A percentile compares a stretch with the other conserved stretches of the same genome.
Conservation (phyloP, 495 filamentous ascomycete genomes). For the Xylaria intraflava region DNA sequence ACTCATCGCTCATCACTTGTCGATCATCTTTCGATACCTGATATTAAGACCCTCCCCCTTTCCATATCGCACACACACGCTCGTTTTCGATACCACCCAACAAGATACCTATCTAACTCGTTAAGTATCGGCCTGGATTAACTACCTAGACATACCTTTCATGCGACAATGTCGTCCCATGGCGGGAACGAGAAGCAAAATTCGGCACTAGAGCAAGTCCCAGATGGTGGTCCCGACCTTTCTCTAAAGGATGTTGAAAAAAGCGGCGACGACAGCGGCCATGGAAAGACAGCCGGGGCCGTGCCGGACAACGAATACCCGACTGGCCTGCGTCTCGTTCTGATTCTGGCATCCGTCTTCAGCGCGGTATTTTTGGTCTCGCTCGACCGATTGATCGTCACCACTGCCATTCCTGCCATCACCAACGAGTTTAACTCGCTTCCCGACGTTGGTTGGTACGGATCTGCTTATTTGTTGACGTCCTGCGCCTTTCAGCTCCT, state of each 20-base stretch:
- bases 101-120: too few relatives aligned
- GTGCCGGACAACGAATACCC: slow-evolving; percentile 21
- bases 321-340: slow-evolving; percentile 18
- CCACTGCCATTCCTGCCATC: slow-evolving; percentile 46
- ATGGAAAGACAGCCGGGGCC: neutral
- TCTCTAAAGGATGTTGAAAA: neutral
- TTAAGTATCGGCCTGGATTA: too few relatives aligned
- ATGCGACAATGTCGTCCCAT: too few relatives aligned
- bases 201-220: neutral
- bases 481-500: slow-evolving; percentile 41
- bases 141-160: too few relatives aligned
- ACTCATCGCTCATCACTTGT: too few relatives aligned
- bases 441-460: slow-evolving; percentile 50
- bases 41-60: too few relatives aligned
- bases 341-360: slow-evolving; percentile 27
- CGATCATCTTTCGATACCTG: too few relatives aligned
- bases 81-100: too few relatives aligned
- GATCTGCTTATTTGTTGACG: slow-evolving; percentile 44
- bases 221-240: neutral
- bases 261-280: slow-evolving; percentile 3
- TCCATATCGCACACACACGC: too few relatives aligned
- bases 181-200: slow-evolving; percentile 3
- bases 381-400: slow-evolving; percentile 39
- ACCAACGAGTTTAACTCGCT: slow-evolving; percentile 41
- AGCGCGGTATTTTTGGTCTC: slow-evolving; percentile 32